Percentiles rank a stretch among this genome's conserved stretches.
Conservation (phyloP, 176 grass and related monocot species). For the Eleusine indica region DNA sequence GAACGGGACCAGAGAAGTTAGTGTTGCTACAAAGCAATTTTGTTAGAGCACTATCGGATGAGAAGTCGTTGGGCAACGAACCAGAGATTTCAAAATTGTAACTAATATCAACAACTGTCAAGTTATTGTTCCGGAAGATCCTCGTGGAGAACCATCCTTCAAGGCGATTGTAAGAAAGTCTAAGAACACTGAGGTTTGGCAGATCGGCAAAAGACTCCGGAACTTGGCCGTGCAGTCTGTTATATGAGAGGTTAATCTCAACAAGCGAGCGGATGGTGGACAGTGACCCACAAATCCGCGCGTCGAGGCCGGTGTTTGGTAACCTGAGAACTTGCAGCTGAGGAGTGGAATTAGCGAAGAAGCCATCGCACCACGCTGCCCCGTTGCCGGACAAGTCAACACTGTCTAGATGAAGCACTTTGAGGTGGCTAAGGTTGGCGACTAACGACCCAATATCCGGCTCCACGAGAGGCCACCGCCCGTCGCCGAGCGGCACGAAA, state of each 20-base stretch:
- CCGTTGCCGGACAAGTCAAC: constrained; percentile 46
- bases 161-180: constrained; percentile 33
- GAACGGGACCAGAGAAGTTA: constrained; percentile 57
- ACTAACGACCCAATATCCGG: constrained; percentile 41
- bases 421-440: constrained; percentile 47
- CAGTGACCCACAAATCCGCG: constrained; percentile 35
- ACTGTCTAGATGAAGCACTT: constrained; percentile 36
- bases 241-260: constrained; percentile 37
- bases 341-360: constrained; percentile 31
- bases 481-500: neutral
- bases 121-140: constrained; percentile 43
- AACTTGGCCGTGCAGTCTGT: constrained; percentile 30
- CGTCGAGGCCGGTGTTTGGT: neutral
- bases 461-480: constrained; percentile 7
- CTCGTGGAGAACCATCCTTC: constrained; percentile 36
- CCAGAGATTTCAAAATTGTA: constrained; percentile 44
- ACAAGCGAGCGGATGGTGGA: constrained; percentile 27
- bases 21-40: constrained; percentile 42
- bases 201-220: constrained; percentile 56
- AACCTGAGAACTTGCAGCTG: constrained; percentile 43
- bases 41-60: constrained; percentile 5
- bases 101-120: constrained; percentile 49
- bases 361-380: constrained; percentile 43
- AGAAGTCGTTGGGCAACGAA: constrained; percentile 34
- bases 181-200: constrained; percentile 41